Evolutionary conservation across 2,329 filamentous ascomycete species (phyloP).

Genomic region (Waltergamsia citrina): DNA sequence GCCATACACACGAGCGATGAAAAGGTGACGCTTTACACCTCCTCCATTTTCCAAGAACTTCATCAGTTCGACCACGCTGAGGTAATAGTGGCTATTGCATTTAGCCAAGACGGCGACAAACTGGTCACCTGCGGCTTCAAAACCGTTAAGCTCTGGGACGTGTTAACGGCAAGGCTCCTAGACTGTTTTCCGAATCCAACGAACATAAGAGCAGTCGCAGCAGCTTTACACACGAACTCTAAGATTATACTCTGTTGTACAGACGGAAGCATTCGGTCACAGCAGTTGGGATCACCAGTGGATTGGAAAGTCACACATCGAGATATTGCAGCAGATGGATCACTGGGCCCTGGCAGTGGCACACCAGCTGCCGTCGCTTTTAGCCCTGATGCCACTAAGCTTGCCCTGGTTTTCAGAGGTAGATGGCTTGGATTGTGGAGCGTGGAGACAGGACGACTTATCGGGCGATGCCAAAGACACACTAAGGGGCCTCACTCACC

Average conservation of each 20-base stretch:
- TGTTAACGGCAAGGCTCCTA: background rate
- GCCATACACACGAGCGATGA: background rate
- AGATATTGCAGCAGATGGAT: too few relatives aligned
- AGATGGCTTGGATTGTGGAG: too few relatives aligned
- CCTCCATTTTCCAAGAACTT: background rate
- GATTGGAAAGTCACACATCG: too few relatives aligned
- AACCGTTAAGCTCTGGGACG: background rate
- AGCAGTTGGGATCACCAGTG: too few relatives aligned
- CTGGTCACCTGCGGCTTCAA: background rate
- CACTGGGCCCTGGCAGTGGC: too few relatives aligned
- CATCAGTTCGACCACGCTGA: background rate
- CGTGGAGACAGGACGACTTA: too few relatives aligned
- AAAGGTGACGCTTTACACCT: background rate
- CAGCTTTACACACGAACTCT: background rate
- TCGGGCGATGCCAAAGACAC: background rate
- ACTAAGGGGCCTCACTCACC: background rate
- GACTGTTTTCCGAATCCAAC: background rate
- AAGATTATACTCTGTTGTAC: background rate
- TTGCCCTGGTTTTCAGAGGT: too few relatives aligned
- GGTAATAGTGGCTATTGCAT: background rate
- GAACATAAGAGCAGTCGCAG: background rate
- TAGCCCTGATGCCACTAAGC: too few relatives aligned
- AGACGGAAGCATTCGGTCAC: too few relatives aligned
- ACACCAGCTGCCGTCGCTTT: too few relatives aligned
- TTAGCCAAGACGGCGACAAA: background rate